Base-by-base conservation (phyloP, 2,329 filamentous ascomycete genomes). In the Trichoderma sp. region DNA sequence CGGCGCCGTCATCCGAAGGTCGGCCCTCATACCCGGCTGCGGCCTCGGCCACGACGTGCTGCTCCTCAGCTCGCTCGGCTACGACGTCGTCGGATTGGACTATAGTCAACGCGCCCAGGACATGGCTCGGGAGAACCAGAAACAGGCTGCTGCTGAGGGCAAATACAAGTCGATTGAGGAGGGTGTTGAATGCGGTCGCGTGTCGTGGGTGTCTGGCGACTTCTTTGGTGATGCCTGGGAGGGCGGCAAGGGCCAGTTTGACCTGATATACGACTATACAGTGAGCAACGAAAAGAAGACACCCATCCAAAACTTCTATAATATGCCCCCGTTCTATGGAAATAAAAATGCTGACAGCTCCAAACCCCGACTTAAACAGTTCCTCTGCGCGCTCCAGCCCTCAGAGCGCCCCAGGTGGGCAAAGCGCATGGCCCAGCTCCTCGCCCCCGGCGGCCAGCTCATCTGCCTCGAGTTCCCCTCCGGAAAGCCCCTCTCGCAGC, bases 21-120 rank as follows among this genome's bases (percentile, higher is more conserved):
- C 76, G 43, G 93, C 91, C 1, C 84, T 97, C 9, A 91, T 97
- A 0, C 92, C 94, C 0, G 94, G 93, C 6, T 97, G 94, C 80
- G 94, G 94, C 0, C 87, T 88, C 61, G 94, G 94, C 6, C 92
- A 96, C 78, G 94, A 97, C 82, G 92, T 94, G 2, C 84, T 93
- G 11, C 84, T 97, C 47, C 86, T 97, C 58, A 88, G 90, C 64
- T 88, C 89, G 11, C 89, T 91, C 77, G 94, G 94, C 1, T 96
- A 93, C 79, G 91, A 97, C 81, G 89, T 90, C 1, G 90, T 89
- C 76, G 94, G 93, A 0, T 82, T 97, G 2, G 94, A 97, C 78
- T 86, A 88, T 70, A 90, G 90, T 58, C 77, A 83, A 9, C 77
- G 76, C 15, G 86, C 85, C 3, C 75, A 85, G 9, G 80, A 84